These are phyloP conservation scores for Huntiella decipiens DNA, from an alignment of 2,329 filamentous ascomycete genomes.

Conservation along the genomic window DNA sequence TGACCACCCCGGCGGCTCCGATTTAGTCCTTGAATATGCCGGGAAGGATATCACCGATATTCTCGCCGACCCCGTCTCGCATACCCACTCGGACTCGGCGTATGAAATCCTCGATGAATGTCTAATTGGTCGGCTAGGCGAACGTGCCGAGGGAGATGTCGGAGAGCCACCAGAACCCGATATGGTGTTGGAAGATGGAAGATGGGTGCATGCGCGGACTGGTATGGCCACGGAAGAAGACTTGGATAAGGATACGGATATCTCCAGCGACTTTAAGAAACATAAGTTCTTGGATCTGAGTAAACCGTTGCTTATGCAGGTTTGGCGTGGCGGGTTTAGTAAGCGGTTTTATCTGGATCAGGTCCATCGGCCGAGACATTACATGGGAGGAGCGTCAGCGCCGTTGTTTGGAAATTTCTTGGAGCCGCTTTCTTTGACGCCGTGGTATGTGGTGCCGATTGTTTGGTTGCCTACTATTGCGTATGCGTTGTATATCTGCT, in stretches of 20 bases:
- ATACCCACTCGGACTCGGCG: conserved; percentile 70
- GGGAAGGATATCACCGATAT: conserved; percentile 38
- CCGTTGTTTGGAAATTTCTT: conserved; percentile 95
- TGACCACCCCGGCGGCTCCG: conserved; percentile 75
- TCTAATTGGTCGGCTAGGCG: conserved; percentile 11
- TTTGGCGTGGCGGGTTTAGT: conserved; percentile 72
- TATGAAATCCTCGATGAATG: conserved; percentile 29
- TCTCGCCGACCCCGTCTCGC: conserved; percentile 39
- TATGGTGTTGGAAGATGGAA: conserved; percentile 13
- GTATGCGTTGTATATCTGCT: conserved; percentile 52
- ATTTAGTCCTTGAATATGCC: conserved; percentile 74
- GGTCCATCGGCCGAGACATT: conserved; percentile 87
- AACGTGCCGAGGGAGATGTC: conserved; percentile 14
- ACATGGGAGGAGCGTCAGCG: conserved; percentile 80
- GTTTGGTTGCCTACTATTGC: conserved; percentile 67
- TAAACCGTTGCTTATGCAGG: conserved; percentile 66
- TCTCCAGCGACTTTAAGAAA: conserved; percentile 54
- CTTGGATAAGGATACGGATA: conserved; percentile 68
- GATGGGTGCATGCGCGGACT: conserved; percentile 41
- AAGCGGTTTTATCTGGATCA: conserved; percentile 97
- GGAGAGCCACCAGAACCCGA: conserved; percentile 18
- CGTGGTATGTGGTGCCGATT: conserved; percentile 77
- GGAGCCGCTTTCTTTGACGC: conserved; percentile 88
- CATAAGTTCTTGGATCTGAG: conserved; percentile 89
- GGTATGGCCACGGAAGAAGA: conserved; percentile 85